These are phyloP conservation scores for Debaryomycetaceae sp. DNA, from an alignment of 1,139 yeast genomes.

Conservation along the genomic window DNA sequence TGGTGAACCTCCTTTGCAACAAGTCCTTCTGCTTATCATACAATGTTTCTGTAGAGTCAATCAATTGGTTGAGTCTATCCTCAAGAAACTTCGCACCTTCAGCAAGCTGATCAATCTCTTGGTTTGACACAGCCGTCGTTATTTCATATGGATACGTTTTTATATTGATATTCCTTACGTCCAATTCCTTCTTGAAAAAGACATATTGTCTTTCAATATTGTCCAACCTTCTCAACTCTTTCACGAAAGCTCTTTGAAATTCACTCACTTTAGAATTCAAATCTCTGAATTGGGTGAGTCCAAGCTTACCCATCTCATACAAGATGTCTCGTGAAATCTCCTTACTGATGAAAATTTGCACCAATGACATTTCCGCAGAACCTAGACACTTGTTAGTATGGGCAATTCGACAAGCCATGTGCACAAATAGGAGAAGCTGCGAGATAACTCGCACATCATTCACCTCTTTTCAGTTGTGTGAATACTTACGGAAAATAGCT, in stretches of 20 bases:
- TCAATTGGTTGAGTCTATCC: slow-evolving; percentile 38
- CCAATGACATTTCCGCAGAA: slow-evolving; percentile 79
- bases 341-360: slow-evolving; percentile 68
- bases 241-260: slow-evolving; percentile 70
- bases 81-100: slow-evolving; percentile 58
- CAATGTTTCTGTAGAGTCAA: slow-evolving; percentile 34
- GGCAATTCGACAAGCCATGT: background rate
- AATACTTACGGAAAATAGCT: slow-evolving; percentile 62
- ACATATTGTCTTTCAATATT: slow-evolving; percentile 64
- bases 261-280: slow-evolving; percentile 63
- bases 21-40: slow-evolving; percentile 34
- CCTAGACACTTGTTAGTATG: slow-evolving; percentile 20
- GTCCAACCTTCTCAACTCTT: slow-evolving; percentile 64
- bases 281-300: slow-evolving; percentile 66
- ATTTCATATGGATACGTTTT: slow-evolving; percentile 46
- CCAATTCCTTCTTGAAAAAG: slow-evolving; percentile 48
- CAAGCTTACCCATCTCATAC: slow-evolving; percentile 61
- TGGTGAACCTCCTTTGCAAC: slow-evolving; percentile 34
- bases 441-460: background rate
- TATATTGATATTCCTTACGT: slow-evolving; percentile 44
- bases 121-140: slow-evolving; percentile 40
- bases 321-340: slow-evolving; percentile 67
- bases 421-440: background rate
- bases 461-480: background rate
- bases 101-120: slow-evolving; percentile 73